Evolutionary conservation across 345 rosid genomes (phyloP), one percentile per base, ranked within the genome.

Genomic region (Boechera divaricarpa): DNA sequence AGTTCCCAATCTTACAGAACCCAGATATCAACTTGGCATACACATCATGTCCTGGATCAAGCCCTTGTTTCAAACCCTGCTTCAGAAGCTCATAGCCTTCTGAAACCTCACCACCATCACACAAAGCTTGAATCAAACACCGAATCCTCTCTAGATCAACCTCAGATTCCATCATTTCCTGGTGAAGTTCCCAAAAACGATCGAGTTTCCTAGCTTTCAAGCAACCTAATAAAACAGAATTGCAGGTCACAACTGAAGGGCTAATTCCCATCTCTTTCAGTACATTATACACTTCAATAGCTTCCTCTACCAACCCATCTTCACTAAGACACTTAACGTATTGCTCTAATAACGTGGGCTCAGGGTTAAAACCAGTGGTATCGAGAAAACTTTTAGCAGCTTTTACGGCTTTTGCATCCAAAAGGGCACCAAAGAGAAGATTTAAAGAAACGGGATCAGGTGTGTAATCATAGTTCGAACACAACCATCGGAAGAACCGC

Each of bases 41-140:
- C 5, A 88, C 86, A 70, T 66, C 73, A 71, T 82, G 78, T 69
- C 87, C 85, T 41, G 91, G 92, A 66, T 55, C 75, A 66, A 88
- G 51, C 35, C 87, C 86, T 69, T 67, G 75, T 39, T 28, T 79
- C 65, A 84, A 70, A 84, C 80, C 72, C 55, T 76, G 84, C 56
- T 56, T 49, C 62, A 84, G 68, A 52, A 91, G 77, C 61, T 72
- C 83, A 69, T 85, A 72, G 13, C 75, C 88, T 42, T 77, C 67
- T 51, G 72, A 75, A 44, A 84, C 81, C 12, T 85, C 58, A 2
- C 78, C 86, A 70, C 62, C 60, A 67, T 86, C 89, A 71, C 88
- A 85, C 67, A 85, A 78, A 16, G 94, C 93, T 76, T 79, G 83
- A 69, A 88, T 85, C 69, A 89, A 72, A 77, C 76, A 76, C 77